These are phyloP conservation scores for Leucaena leucocephala DNA, from an alignment of 306 rosid species.

Conservation along the genomic window DNA sequence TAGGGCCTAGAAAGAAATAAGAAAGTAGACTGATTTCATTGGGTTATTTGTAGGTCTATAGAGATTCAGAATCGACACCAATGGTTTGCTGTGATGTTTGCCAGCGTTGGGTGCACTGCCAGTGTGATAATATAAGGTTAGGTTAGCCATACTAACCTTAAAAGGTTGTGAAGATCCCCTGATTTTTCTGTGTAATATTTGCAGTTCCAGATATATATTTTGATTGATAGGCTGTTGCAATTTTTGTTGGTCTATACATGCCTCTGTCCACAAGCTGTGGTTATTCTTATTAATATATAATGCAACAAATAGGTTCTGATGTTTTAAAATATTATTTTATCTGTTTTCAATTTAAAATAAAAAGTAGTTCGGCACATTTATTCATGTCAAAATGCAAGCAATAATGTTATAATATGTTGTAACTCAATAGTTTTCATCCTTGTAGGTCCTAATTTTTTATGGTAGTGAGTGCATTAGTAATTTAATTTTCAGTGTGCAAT, in stretches of 20 bases:
- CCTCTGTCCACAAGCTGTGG: background rate
- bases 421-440: background rate
- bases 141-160: constrained; percentile 20
- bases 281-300: background rate
- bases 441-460: constrained; percentile 21
- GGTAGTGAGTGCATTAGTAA: background rate
- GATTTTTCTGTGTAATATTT: constrained; percentile 3
- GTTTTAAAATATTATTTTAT: background rate
- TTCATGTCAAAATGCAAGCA: background rate
- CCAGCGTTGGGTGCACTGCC: constrained; percentile 99
- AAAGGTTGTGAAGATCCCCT: constrained; percentile 19
- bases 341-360: background rate
- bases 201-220: constrained; percentile 17
- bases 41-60: constrained; percentile 74
- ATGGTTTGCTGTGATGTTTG: constrained; percentile 99
- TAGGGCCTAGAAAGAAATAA: constrained; percentile 12
- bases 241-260: background rate
- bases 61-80: constrained; percentile 99
- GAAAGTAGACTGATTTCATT: constrained; percentile 31
- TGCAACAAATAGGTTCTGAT: background rate
- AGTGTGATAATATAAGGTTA: constrained; percentile 94
- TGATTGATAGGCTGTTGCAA: constrained; percentile 1
- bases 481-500: constrained; percentile 18
- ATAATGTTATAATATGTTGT: constrained; percentile 12
- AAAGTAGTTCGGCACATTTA: background rate